Evolutionary conservation across 345 rosid genomes (phyloP).

Genomic region (Pugionium cornutum): DNA sequence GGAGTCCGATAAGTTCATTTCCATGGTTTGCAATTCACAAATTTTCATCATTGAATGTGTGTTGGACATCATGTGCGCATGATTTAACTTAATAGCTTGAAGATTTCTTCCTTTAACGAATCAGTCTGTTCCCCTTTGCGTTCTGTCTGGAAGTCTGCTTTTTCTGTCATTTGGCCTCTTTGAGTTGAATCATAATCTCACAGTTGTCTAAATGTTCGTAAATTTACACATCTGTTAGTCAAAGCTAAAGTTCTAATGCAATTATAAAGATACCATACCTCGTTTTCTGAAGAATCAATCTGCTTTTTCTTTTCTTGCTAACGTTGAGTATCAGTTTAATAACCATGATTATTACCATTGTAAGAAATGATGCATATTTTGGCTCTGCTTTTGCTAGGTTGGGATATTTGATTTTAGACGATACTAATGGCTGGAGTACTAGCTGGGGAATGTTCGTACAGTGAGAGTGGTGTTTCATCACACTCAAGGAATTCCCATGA

Average conservation of each 20-base stretch:
- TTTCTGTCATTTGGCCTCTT: neutral
- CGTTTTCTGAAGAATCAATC: neutral
- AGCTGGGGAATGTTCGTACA: slow-evolving; percentile 53
- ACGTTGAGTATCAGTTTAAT: neutral
- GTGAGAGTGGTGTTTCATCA: slow-evolving; percentile 51
- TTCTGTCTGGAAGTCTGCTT: slow-evolving; percentile 6
- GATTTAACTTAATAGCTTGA: slow-evolving; percentile 17
- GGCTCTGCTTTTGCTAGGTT: slow-evolving; percentile 20
- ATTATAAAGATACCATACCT: neutral
- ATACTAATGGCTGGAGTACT: slow-evolving; percentile 52
- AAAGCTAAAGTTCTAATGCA: slow-evolving; percentile 1
- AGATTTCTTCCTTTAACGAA: neutral
- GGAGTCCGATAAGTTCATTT: neutral
- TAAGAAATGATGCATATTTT: slow-evolving; percentile 3
- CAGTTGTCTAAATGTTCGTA: neutral
- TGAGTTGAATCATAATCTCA: neutral
- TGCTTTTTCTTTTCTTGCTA: neutral
- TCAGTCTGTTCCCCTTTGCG: neutral
- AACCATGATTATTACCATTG: neutral
- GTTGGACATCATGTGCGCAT: neutral
- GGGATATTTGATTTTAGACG: slow-evolving; percentile 20
- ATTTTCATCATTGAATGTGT: neutral
- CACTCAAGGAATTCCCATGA: slow-evolving; percentile 53
- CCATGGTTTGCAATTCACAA: slow-evolving; percentile 8
- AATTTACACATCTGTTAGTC: neutral